These are phyloP conservation scores for Phaeosphaeriaceae sp. DNA, from an alignment of 2,329 filamentous ascomycete genomes.

Conservation along the genomic window DNA sequence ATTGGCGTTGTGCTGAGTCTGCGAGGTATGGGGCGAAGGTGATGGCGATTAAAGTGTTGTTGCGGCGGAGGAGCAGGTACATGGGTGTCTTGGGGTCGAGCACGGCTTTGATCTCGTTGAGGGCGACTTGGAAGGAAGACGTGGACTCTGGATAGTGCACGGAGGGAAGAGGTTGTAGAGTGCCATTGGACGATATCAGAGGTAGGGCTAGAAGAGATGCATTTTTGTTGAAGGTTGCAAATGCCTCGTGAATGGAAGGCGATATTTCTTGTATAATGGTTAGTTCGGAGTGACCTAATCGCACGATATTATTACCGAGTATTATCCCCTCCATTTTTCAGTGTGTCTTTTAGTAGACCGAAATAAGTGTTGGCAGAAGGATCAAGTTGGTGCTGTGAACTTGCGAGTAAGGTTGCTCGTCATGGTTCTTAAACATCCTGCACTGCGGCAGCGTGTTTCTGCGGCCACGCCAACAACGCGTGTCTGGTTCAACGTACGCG, in stretches of 20 bases:
- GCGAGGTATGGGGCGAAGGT: conserved; percentile 36
- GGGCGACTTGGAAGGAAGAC: conserved; percentile 14
- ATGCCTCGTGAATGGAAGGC: not conserved
- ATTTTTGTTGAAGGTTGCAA: not conserved
- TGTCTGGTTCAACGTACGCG: not conserved
- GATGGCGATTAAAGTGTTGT: conserved; percentile 19
- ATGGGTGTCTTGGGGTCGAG: conserved; percentile 21
- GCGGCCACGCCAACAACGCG: not conserved
- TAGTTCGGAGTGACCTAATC: no score
- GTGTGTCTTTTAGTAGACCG: no score
- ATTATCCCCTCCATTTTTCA: no score
- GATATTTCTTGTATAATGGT: not conserved
- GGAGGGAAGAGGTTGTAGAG: conserved; percentile 5
- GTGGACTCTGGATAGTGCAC: conserved; percentile 6
- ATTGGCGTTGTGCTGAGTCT: conserved; percentile 3
- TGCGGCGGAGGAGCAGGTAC: conserved; percentile 29
- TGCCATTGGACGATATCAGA: not conserved
- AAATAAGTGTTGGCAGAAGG: no score
- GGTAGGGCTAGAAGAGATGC: not conserved
- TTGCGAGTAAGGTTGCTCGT: no score
- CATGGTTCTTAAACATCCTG: not conserved
- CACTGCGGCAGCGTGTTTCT: not conserved
- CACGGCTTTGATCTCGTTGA: conserved; percentile 24
- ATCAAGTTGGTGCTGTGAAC: no score
- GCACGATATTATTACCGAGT: no score